These are phyloP conservation scores for Asterionellopsis glacialis DNA, from an alignment of 108 stramenopile genomes.

Conservation along the genomic window DNA sequence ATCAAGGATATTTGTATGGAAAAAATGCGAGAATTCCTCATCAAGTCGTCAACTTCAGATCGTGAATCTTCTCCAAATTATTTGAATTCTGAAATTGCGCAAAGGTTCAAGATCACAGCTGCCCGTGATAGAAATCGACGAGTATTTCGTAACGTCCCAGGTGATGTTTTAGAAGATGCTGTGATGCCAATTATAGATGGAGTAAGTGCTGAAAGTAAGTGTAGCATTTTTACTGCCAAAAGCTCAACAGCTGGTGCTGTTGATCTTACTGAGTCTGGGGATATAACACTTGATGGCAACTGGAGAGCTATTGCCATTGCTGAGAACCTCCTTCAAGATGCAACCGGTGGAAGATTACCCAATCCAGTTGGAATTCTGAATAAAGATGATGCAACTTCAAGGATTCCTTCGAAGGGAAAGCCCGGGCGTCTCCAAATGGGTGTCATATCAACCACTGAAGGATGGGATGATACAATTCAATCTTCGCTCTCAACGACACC, in stretches of 20 bases:
- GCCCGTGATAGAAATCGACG: slow-evolving; percentile 33
- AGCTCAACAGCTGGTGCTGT: slow-evolving; percentile 21
- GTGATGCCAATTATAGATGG: slow-evolving; percentile 58
- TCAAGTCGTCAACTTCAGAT: background rate
- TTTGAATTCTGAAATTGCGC: slow-evolving; percentile 21
- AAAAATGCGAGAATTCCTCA: slow-evolving; percentile 6
- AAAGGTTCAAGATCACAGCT: slow-evolving; percentile 37
- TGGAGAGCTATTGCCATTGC: slow-evolving; percentile 79
- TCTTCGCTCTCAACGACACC: slow-evolving; percentile 12
- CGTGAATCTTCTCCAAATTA: background rate
- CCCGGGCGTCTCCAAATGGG: slow-evolving; percentile 59
- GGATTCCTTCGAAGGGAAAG: slow-evolving; percentile 48
- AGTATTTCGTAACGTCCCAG: slow-evolving; percentile 34
- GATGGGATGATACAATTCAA: slow-evolving; percentile 64
- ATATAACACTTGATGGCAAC: slow-evolving; percentile 45
- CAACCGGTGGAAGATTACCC: slow-evolving; percentile 7
- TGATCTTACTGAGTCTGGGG: slow-evolving; percentile 26
- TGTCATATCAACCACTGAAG: slow-evolving; percentile 43
- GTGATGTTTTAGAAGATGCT: slow-evolving; percentile 29
- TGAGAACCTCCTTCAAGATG: slow-evolving; percentile 40
- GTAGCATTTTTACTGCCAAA: slow-evolving; percentile 52
- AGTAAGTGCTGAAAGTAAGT: slow-evolving; percentile 66
- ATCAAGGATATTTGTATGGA: slow-evolving; percentile 39
- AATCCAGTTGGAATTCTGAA: slow-evolving; percentile 7
- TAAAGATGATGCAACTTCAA: slow-evolving; percentile 12